Base-by-base conservation (phyloP, 2,329 filamentous ascomycete genomes). In the Calonectria pseudoturangicola region DNA sequence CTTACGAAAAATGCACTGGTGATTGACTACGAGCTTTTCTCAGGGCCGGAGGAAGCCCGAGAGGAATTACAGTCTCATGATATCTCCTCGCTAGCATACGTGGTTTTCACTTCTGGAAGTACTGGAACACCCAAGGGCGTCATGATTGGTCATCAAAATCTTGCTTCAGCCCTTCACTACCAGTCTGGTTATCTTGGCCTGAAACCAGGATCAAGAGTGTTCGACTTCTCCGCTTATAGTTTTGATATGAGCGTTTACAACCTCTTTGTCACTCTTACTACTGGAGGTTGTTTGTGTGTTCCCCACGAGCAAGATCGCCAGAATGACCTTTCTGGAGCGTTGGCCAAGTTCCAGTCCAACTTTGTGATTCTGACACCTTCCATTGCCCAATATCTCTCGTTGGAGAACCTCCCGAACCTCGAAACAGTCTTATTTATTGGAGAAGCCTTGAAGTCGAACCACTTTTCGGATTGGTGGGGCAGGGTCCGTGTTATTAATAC, bases 381-480 rank as follows among this genome's bases (percentile, higher is more conserved):
- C 21, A 73, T 63, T 5, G 73, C 74, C 30, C 47, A 15, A 16
- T 45, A 12, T 41, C 30, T 48, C 6, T 18, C n/a, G 1, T 28
- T 45, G 4, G 36, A 41, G 12, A 18, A 62, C 9, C 2, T 68
- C 16, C 65, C 66, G 3, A 39, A n/a, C 7, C 45, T 73, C 9
- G 13, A 70, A 25, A 18, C 54, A 0, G 30, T 70, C 4, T 7
- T 70, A 18, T 56, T 65, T 36, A 30, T 45, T 33, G 58, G 71
- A 2, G 65, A 68, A 8, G 51, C 65, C 0, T 25, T 68, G 3
- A 10, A 9, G 13, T 12, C 48, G 4, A 27, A 47, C 13, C 41
- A 58, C 8, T 36, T 51, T 2, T 16, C 25, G 4, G 12, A 25
- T 3, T 87, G 30, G 86, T 85, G 13, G 76, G 77, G 25, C 76